Conservation (phyloP, 2,329 filamentous ascomycete genomes). For the Whalleya microplaca region DNA sequence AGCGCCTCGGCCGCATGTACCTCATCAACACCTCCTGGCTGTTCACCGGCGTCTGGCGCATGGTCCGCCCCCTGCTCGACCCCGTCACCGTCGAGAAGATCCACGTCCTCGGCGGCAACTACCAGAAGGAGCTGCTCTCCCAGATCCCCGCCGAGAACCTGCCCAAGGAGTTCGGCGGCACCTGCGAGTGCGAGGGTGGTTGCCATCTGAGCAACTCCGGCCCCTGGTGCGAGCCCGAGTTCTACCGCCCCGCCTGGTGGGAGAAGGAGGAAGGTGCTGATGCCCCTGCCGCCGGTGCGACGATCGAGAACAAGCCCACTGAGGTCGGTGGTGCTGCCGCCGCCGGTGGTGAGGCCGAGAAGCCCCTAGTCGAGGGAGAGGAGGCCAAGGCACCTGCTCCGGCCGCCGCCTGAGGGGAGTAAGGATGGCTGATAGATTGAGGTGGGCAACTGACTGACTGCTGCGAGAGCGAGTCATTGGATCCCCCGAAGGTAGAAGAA, state of each 20-base stretch:
- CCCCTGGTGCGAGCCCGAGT: conserved; percentile 80
- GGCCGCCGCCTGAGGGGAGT: conserved; percentile 30
- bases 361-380: conserved; percentile 22
- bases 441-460: too few relatives aligned
- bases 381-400: conserved; percentile 29
- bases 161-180: conserved; percentile 82
- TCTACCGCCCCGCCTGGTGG: conserved; percentile 68
- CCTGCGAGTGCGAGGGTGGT: conserved; percentile 79
- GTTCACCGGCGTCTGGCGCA: conserved; percentile 81
- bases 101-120: conserved; percentile 79
- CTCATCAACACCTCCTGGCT: conserved; percentile 98
- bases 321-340: conserved; percentile 38
- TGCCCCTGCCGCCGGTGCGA: conserved; percentile 37
- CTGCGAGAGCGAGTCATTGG: neutral
- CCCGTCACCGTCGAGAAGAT: conserved; percentile 97
- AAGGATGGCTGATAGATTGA: too few relatives aligned
- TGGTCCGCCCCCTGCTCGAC: conserved; percentile 93
- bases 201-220: conserved; percentile 88
- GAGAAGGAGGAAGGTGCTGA: too few relatives aligned
- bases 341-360: conserved; percentile 36
- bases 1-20: conserved; percentile 94
- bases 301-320: conserved; percentile 35
- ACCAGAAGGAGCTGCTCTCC: conserved; percentile 80
- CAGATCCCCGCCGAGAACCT: conserved; percentile 92
- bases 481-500: neutral